Base-by-base conservation (phyloP, 495 filamentous ascomycete genomes). In the Oidiodendron maius region DNA sequence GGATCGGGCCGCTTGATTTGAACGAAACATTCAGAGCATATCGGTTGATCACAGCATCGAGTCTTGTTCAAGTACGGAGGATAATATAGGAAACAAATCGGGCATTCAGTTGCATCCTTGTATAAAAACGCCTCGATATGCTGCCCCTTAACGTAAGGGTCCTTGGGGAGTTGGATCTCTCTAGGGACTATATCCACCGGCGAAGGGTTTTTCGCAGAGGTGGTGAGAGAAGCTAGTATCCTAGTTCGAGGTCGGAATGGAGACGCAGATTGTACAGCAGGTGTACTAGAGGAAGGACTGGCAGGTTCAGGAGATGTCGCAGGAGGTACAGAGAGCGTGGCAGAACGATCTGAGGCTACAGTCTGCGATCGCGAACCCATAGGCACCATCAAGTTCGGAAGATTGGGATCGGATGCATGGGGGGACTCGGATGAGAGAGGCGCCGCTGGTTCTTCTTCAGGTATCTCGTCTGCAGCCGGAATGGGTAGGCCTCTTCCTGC, bases 21-120 rank as follows among this genome's bases (percentile, higher is more conserved):
- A 8, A 98, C 94, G 58, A 98, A 98, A 63, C 93, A 98, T 69
- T 98, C 93, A 39, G 93, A 97, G 70, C 93, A 98, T 48, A 98
- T 97, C 4, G 89, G 76, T 61, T 98, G 93, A 58, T 95, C 91
- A 64, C 93, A 98, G 61, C 93, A 98, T 54, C 93, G 73, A 2
- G 93, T 97, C 40, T 84, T 86, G 63, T 98, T 97, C n/a, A 97
- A 71, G 61, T 94, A 95, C 2, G 91, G 91, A 2, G 93, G 93
- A 56, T 96, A 98, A 61, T 89, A 91, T 21, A 98, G 69, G 62
- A 96, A 94, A 69, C 93, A 98, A 45, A 98, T 95, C 17, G 94
- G 91, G 61, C 93, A 98, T 67, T 98, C 93, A 32, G 73, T 70
- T 15, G 87, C 82, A 56, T 91, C 80, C 63, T 95, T 95, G 69